phyloP scores from a whole-genome alignment of 257 asterid genomes.

The Linaria vulgaris region DNA sequence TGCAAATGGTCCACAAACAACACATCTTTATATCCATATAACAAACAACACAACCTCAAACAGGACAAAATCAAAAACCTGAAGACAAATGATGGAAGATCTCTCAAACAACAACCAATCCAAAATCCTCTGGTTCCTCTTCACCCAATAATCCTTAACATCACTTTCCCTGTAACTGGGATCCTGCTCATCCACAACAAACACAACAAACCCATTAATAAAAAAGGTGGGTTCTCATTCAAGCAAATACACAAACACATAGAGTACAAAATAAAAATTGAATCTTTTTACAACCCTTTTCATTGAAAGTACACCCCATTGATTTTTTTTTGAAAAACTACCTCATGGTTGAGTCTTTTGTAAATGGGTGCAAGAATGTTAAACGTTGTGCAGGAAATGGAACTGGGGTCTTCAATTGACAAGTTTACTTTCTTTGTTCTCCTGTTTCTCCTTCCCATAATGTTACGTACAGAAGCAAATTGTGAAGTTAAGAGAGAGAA shows the following conservation, averaged over 20 bases:
- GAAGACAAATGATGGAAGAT: constrained; percentile 96
- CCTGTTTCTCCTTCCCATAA: constrained; percentile 63
- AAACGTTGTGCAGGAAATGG: constrained; percentile 93
- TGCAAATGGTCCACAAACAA: constrained; percentile 22
- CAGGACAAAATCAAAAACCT: constrained; percentile 43
- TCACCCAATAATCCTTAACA: constrained; percentile 76
- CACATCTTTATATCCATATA: too few relatives aligned
- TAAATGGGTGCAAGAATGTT: constrained; percentile 97
- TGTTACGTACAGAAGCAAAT: not conserved
- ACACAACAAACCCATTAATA: constrained; percentile 19
- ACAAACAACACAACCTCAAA: not conserved
- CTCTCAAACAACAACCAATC: constrained; percentile 90
- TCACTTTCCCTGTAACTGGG: constrained; percentile 90
- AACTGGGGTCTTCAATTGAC: constrained; percentile 69
- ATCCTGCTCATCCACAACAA: constrained; percentile 54
- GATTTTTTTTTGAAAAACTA: not conserved
- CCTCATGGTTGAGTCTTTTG: constrained; percentile 81
- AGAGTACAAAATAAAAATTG: too few relatives aligned
- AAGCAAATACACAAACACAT: constrained; percentile 2
- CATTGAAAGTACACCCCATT: too few relatives aligned
- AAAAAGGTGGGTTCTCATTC: not conserved
- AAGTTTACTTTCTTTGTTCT: constrained; percentile 57
- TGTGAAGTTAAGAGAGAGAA: too few relatives aligned
- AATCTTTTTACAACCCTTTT: too few relatives aligned
- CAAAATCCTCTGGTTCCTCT: constrained; percentile 76